These are phyloP conservation scores for Phylloporus sp. DNA, from an alignment of 1,284 basidiomycete species.

Conservation along the genomic window DNA sequence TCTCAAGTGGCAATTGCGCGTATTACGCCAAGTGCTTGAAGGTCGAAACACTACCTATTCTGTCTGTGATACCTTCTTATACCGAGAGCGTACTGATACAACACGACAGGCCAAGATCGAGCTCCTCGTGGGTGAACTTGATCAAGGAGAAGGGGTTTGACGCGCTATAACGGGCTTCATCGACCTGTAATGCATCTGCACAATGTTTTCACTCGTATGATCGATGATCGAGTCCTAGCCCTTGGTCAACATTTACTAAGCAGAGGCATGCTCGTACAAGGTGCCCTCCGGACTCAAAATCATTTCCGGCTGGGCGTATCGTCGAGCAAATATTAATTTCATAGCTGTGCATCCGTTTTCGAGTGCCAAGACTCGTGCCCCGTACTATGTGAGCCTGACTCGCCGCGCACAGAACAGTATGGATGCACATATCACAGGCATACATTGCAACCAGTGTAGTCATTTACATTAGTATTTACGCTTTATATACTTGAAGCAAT, in stretches of 20 bases:
- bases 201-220: background rate
- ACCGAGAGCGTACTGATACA: conserved; percentile 10
- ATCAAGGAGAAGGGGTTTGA: conserved; percentile 60
- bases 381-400: conserved; percentile 10
- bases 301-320: conserved; percentile 77
- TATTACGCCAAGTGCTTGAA: conserved; percentile 64
- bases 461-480: background rate
- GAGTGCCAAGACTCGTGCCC: background rate
- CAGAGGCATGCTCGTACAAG: conserved; percentile 72
- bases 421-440: conserved; percentile 10
- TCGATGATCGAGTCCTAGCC: background rate
- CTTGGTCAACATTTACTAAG: background rate
- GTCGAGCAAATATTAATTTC: conserved; percentile 67
- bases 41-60: conserved; percentile 66
- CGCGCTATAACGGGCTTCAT: background rate
- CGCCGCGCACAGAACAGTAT: background rate
- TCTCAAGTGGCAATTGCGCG: conserved; percentile 72
- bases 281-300: conserved; percentile 72
- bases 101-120: conserved; percentile 66
- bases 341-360: background rate
- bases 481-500: background rate
- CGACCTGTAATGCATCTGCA: conserved; percentile 6
- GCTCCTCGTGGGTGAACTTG: conserved; percentile 59
- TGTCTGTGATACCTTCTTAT: conserved; percentile 44
- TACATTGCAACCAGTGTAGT: conserved; percentile 18